phyloP scores from a whole-genome alignment of 768 basidiomycete genomes.

The Leccinellum rugosiceps region DNA sequence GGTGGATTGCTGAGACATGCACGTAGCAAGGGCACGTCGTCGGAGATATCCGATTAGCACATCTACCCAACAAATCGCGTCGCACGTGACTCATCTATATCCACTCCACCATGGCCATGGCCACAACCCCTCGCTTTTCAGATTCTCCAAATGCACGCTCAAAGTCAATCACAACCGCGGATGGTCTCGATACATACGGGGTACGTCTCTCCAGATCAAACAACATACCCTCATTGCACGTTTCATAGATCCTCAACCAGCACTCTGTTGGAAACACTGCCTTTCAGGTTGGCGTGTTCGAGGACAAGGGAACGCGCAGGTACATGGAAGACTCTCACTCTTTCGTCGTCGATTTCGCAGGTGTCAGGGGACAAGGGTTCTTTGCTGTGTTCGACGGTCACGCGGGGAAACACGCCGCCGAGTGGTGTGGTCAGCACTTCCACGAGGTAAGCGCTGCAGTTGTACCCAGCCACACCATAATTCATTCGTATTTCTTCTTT shows the following conservation, averaged over 20 bases:
- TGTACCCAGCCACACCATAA: slow-evolving; percentile 1
- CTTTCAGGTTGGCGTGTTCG: slow-evolving; percentile 64
- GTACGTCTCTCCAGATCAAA: slow-evolving; percentile 41
- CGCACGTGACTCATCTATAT: slow-evolving; percentile 19
- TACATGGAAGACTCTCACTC: slow-evolving; percentile 99
- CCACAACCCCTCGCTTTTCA: slow-evolving; percentile 39
- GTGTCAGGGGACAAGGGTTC: slow-evolving; percentile 92
- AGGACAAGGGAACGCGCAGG: slow-evolving; percentile 86
- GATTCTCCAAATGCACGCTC: slow-evolving; percentile 77
- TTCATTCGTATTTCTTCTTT: slow-evolving; percentile 5
- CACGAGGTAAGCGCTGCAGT: slow-evolving; percentile 60
- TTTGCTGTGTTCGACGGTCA: slow-evolving; percentile 99
- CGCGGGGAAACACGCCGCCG: slow-evolving; percentile 97
- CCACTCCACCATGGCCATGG: slow-evolving; percentile 19
- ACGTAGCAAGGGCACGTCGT: slow-evolving; percentile 32
- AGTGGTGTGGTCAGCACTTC: slow-evolving; percentile 97
- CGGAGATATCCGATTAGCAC: slow-evolving; percentile 26
- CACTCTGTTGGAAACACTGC: slow-evolving; percentile 64
- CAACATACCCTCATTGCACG: not conserved
- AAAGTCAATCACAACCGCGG: slow-evolving; percentile 76
- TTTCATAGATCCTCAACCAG: slow-evolving; percentile 41
- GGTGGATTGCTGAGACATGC: slow-evolving; percentile 89
- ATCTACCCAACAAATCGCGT: slow-evolving; percentile 1
- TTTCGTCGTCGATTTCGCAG: slow-evolving; percentile 91
- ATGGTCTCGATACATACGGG: slow-evolving; percentile 70